Base-by-base conservation (phyloP, 2,329 filamentous ascomycete genomes). In the Scorias spongiosa region DNA sequence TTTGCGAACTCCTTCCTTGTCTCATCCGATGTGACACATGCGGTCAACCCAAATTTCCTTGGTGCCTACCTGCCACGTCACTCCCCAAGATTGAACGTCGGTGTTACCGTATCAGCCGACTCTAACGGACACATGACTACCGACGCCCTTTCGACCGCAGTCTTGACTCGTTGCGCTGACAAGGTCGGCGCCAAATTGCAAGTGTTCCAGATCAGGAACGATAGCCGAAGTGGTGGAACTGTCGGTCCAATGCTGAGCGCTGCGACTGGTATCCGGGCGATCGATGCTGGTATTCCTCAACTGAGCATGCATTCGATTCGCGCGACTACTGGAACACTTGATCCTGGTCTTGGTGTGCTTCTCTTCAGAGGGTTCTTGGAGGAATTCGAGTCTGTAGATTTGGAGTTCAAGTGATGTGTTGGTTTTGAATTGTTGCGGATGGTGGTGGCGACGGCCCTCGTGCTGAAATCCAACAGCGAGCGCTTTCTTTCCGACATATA, bases 51-150 rank as follows among this genome's bases (percentile, higher is more conserved):
- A 46, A 96, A 96, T 68, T 98, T 96, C 69, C 67, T 86, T 0
- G 72, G 72, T 50, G 77, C 75, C 26, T 96, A 96, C 66, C 78
- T 95, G 14, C 75, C 84, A 45, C 81, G 84, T 54, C 91, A 98
- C 65, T 72, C 84, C 2, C 89, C 91, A 1, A 76, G 84, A 46
- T 75, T 98, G 43, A 98, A 98, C 61, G 77, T 91, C 29, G 91
- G 91, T 30, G 74, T 95, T 29, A 76, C 80, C 12, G 72, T 98
- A 34, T 80, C 78, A 39, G 78, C 79, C 17, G 89, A 96, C 63
- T 78, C 79, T 42, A 95, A 95, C 57, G 91, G 86, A 4, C 86
- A 96, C 66, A 94, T 95, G 84, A 94, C 89, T 2, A 95, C 89
- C 2, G 88, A 96, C 59, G 78, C 81, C 44, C 78, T 94, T 14